A percentile compares a stretch with the other conserved stretches of the same genome.
Evolutionary conservation across 139 green algal species (phyloP).

Genomic region (Penium margaritaceum): DNA sequence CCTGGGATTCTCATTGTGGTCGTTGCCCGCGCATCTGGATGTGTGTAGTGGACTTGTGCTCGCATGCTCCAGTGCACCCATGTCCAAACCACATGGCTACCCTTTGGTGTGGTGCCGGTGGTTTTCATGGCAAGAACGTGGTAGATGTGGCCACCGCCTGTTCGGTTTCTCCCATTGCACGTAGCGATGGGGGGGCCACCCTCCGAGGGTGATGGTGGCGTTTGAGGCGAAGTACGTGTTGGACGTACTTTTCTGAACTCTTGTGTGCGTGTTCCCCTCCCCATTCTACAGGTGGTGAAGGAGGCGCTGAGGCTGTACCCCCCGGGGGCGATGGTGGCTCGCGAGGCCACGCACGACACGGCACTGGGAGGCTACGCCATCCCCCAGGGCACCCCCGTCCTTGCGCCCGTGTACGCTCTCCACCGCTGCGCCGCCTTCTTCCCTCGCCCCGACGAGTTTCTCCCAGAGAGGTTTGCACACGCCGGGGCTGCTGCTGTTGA

Average conservation of each 20-base stretch:
- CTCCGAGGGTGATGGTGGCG: not conserved
- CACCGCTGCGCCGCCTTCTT: slow-evolving; percentile 48
- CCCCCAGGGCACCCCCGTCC: slow-evolving; percentile 46
- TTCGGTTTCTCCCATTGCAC: not conserved
- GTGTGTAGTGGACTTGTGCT: too few species aligned
- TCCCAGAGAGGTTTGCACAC: slow-evolving; percentile 57
- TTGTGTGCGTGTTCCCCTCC: not conserved
- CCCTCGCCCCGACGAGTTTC: slow-evolving; percentile 48
- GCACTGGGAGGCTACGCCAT: slow-evolving; percentile 28
- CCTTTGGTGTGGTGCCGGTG: too few species aligned
- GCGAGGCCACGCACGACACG: slow-evolving; percentile 36
- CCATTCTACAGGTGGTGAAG: slow-evolving; percentile 43
- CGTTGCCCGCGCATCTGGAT: too few species aligned
- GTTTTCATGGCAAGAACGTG: too few species aligned
- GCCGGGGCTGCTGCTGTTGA: too few species aligned
- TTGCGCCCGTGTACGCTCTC: slow-evolving; percentile 51
- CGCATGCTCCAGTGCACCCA: too few species aligned
- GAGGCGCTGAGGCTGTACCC: slow-evolving; percentile 57
- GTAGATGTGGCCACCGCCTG: not conserved
- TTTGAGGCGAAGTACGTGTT: not conserved
- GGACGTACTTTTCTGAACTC: not conserved
- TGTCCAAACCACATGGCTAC: too few species aligned
- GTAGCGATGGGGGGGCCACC: not conserved
- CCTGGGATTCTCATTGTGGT: too few species aligned
- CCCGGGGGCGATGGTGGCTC: slow-evolving; percentile 43